Conservation (phyloP, 495 filamentous ascomycete genomes). For the Neurospora discreta region DNA sequence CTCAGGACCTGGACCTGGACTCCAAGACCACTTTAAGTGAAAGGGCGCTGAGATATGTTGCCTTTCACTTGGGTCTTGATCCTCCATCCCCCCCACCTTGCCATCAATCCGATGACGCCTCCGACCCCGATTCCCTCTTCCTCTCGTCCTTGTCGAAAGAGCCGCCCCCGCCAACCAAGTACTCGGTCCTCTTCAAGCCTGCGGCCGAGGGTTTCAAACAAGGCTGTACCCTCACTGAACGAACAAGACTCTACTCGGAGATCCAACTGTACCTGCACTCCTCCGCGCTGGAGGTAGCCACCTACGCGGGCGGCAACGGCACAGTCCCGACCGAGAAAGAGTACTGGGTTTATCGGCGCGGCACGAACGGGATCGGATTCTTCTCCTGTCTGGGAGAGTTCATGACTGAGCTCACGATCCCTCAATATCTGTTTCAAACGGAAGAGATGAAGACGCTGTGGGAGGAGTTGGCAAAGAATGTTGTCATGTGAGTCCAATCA, state of each 20-base stretch:
- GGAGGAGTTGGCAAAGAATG: slow-evolving; percentile 16
- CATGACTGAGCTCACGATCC: slow-evolving; percentile 2
- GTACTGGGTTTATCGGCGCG: slow-evolving; percentile 20
- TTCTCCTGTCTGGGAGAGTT: slow-evolving; percentile 20
- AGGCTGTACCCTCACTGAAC: neutral
- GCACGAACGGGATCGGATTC: slow-evolving; percentile 18
- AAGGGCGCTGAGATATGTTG: slow-evolving; percentile 8
- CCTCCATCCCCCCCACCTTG: neutral
- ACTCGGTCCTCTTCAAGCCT: slow-evolving; percentile 7
- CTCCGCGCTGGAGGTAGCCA: neutral
- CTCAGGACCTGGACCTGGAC: neutral
- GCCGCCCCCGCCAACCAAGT: slow-evolving; percentile 8
- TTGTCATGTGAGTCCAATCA: slow-evolving; percentile 5
- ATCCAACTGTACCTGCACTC: neutral
- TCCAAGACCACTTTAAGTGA: slow-evolving; percentile 1
- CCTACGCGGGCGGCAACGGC: neutral
- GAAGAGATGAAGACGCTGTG: slow-evolving; percentile 14
- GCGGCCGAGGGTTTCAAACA: neutral
- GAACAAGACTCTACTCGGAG: neutral
- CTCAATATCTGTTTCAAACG: slow-evolving; percentile 9
- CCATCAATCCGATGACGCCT: neutral
- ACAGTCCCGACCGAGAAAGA: slow-evolving; percentile 15
- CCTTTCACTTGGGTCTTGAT: slow-evolving; percentile 6
- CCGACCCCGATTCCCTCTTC: neutral
- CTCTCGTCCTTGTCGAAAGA: neutral